Evolutionary conservation across 352 stramenopile genomes (phyloP).

Genomic region (Pythium apleroticum): DNA sequence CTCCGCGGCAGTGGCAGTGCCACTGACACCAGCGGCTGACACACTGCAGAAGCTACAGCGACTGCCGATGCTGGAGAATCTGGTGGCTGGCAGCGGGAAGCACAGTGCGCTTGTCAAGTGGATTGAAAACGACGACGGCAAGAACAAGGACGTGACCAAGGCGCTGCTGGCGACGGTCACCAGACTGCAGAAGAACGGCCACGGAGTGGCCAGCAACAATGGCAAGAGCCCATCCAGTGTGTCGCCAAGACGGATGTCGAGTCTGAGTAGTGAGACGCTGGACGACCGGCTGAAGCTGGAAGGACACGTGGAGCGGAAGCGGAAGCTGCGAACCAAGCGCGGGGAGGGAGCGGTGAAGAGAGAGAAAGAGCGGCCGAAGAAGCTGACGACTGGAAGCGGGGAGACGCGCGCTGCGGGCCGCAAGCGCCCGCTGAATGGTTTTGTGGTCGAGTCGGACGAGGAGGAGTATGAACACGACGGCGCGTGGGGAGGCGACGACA

Average conservation of each 20-base stretch:
- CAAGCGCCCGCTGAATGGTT: slow-evolving; percentile 18
- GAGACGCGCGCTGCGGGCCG: not conserved
- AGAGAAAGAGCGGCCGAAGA: slow-evolving; percentile 28
- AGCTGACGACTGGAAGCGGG: not conserved
- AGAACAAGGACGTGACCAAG: slow-evolving; percentile 27
- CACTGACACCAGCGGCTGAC: slow-evolving; percentile 14
- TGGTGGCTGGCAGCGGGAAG: slow-evolving; percentile 43
- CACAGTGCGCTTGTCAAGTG: slow-evolving; percentile 49
- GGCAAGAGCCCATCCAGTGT: slow-evolving; percentile 18
- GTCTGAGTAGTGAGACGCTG: slow-evolving; percentile 39
- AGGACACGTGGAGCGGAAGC: slow-evolving; percentile 13
- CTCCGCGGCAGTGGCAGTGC: slow-evolving; percentile 2
- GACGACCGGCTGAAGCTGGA: slow-evolving; percentile 38
- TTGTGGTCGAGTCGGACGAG: slow-evolving; percentile 26
- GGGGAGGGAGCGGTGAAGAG: slow-evolving; percentile 7
- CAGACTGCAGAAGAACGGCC: slow-evolving; percentile 15
- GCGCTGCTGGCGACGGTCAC: slow-evolving; percentile 36
- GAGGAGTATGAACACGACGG: slow-evolving; percentile 19
- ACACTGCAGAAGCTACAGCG: slow-evolving; percentile 44
- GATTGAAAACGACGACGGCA: slow-evolving; percentile 50
- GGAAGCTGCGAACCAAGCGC: not conserved
- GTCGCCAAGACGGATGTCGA: slow-evolving; percentile 15
- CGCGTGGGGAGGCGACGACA: slow-evolving; percentile 25
- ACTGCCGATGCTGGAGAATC: slow-evolving; percentile 36
- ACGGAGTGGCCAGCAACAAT: not conserved